phyloP scores from a whole-genome alignment of 495 filamentous ascomycete species.

The Aspergillus cavernicola region DNA sequence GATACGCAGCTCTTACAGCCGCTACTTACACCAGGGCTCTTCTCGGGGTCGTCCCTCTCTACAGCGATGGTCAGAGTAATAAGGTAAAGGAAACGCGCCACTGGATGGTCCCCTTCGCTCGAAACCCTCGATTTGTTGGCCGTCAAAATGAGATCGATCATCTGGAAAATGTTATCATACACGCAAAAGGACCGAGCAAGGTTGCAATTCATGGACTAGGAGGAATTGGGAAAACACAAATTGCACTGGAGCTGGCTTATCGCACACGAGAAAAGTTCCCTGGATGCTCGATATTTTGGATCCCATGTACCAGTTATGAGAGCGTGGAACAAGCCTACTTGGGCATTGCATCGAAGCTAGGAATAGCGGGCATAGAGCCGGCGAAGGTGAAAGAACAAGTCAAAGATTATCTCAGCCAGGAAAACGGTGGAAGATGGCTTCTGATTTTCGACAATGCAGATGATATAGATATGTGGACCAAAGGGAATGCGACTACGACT shows the following conservation, averaged over 20 bases:
- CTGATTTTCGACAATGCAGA: constrained; percentile 4
- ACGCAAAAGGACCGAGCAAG: constrained; percentile 8
- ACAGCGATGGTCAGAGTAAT: not conserved
- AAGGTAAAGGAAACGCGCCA: constrained; percentile 7
- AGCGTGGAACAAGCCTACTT: not conserved
- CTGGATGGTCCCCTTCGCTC: constrained; percentile 21
- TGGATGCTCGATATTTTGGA: constrained; percentile 8
- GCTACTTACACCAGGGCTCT: constrained; percentile 30
- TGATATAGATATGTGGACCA: not conserved
- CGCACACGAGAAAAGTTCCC: constrained; percentile 24
- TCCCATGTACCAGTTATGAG: constrained; percentile 3
- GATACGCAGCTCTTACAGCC: constrained; percentile 18
- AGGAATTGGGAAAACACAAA: constrained; percentile 41
- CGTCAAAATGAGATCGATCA: constrained; percentile 18
- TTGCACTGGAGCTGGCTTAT: constrained; percentile 35
- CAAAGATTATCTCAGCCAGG: not conserved
- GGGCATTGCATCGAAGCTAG: not conserved
- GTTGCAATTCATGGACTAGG: constrained; percentile 33
- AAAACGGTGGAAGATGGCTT: not conserved
- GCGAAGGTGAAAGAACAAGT: not conserved
- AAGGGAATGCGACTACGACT: not conserved
- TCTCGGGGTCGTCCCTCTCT: constrained; percentile 17
- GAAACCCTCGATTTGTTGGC: constrained; percentile 19
- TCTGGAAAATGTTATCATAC: constrained; percentile 1
- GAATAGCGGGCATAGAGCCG: not conserved